Base-by-base conservation (phyloP, 345 rosid species). In the Salix viminalis region DNA sequence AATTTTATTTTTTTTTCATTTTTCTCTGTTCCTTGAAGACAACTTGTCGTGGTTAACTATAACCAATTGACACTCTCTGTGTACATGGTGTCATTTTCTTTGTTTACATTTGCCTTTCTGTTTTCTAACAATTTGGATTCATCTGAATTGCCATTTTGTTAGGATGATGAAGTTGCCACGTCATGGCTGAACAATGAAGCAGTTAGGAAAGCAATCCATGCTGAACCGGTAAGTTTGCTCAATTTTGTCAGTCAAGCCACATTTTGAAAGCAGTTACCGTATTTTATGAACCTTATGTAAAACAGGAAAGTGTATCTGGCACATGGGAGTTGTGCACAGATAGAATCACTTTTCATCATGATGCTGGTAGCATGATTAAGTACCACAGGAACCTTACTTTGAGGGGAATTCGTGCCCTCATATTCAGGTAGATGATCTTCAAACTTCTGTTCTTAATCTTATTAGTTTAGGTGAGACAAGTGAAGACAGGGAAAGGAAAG, bases 81-180 rank as follows among this genome's bases (percentile, higher is more conserved):
- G 37, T 26, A 7, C 28, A 24, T 69, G 7, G 4, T 44, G 54
- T 6, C 34, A 67, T 19, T 50, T 61, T 37, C 36, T 18, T 5
- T 72, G 67, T 15, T 36, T 6, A 3, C 19, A 39, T 26, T 26
- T 52, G n/a, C 7, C 32, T 42, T 56, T 71, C 7, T 48, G 21
- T 72, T 36, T 69, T 36, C 26, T 12, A 26, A 0, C 6, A 36
- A 26, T 19, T 60, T 65, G 39, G 72, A 65, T 50, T 30, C 58
- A 52, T 54, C n/a, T 65, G 34, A 36, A 74, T 30, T 67, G 75
- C 46, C 9, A 71, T 74, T 54, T 52, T 36, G 80, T 82, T 73
- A 92, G 99, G 83, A 89, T 71, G 99, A 90, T 81, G 85, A 80
- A 84, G 90, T 90, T 81, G 99, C 97, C 48, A 91, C 88, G 16